Percentiles rank a stretch among this genome's conserved stretches.
Conservation (phyloP, 2,329 filamentous ascomycete genomes). For the Ophiosphaerella narmari region DNA sequence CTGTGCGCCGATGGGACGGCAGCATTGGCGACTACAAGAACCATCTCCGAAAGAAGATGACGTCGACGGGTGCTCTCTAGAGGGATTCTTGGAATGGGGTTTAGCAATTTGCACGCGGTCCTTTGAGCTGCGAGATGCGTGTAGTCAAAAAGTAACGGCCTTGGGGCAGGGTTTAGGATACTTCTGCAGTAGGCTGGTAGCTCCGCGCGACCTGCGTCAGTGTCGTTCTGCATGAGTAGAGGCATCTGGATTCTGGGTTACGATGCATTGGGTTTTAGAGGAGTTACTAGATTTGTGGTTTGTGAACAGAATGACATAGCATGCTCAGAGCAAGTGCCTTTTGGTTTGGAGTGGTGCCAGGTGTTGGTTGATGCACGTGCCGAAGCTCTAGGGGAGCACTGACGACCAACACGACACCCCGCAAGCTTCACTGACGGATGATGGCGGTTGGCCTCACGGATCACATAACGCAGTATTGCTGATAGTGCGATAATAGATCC, state of each 20-base stretch:
- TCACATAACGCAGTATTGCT: not conserved
- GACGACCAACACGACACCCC: slow-evolving; percentile 22
- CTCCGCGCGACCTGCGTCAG: slow-evolving; percentile 41
- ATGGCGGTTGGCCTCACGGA: not conserved
- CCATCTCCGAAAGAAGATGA: slow-evolving; percentile 98
- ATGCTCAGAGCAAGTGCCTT: slow-evolving; percentile 15
- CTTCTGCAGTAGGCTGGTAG: slow-evolving; percentile 40
- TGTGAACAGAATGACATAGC: slow-evolving; percentile 42
- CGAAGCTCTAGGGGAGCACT: slow-evolving; percentile 7
- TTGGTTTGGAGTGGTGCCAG: not conserved
- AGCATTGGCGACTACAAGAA: slow-evolving; percentile 96
- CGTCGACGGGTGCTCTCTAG: slow-evolving; percentile 80
- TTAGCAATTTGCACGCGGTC: slow-evolving; percentile 32
- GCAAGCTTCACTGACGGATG: not conserved
- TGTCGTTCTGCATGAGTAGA: slow-evolving; percentile 34
- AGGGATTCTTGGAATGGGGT: not conserved
- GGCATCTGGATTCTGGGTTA: slow-evolving; percentile 43
- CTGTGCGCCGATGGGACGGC: slow-evolving; percentile 86
- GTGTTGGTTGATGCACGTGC: not conserved
- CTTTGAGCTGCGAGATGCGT: slow-evolving; percentile 29
- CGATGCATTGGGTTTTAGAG: slow-evolving; percentile 47
- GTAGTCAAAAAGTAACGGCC: slow-evolving; percentile 37
- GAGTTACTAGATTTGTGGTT: slow-evolving; percentile 43
- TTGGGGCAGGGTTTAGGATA: slow-evolving; percentile 36
- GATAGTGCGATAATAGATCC: no score